Base-by-base conservation (phyloP, 2,329 filamentous ascomycete species). In the Aspergillus ochraceoroseus region DNA sequence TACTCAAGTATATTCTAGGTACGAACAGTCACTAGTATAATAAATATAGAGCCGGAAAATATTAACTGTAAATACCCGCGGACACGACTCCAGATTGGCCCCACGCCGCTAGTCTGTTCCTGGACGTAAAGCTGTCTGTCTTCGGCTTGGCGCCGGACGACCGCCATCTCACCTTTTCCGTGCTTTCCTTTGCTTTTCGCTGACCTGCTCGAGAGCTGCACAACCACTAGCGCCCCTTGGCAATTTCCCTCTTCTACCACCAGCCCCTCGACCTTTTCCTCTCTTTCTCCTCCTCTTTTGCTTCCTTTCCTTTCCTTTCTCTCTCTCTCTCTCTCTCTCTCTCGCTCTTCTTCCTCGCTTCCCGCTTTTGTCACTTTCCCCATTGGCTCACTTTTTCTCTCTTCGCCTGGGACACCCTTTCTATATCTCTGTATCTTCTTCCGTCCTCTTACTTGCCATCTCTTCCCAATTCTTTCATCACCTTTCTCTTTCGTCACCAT, bases 191-290 rank as follows among this genome's bases (percentile, higher is more conserved):
- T 28, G 18, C 31, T 18, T 46, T 46, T 51, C 47, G 47, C 47
- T 57, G 52, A 52, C 53, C n/a, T 52, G 51, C 51, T 53, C 50
- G 41, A 51, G 50, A 58, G 55, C 51, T 61, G 44, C 58, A 53
- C 57, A 60, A 60, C 58, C 58, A 61, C 58, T 61, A 61, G 58
- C 55, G 53, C 43, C 33, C 17, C 57, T 60, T 60, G 57, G 58
- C 58, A 55, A 49, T 51, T 48, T 59, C 54, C 41, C 56, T 47
- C 48, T n/a, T 56, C 52, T 52, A 51, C 49, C 55, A 47, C 51
- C 56, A 56, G 54, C 56, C 57, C 57, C 58, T 60, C 55, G 52
- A 55, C 47, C 50, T 53, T 54, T 48, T 43, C 38, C n/a, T n/a
- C n/a, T 39, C 32, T 43, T 43, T 35, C 32, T 41, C 42, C 32